A percentile compares a stretch with the other conserved stretches of the same genome.
phyloP scores from a whole-genome alignment of 345 rosid species.

The Moricandia moricandioides region DNA sequence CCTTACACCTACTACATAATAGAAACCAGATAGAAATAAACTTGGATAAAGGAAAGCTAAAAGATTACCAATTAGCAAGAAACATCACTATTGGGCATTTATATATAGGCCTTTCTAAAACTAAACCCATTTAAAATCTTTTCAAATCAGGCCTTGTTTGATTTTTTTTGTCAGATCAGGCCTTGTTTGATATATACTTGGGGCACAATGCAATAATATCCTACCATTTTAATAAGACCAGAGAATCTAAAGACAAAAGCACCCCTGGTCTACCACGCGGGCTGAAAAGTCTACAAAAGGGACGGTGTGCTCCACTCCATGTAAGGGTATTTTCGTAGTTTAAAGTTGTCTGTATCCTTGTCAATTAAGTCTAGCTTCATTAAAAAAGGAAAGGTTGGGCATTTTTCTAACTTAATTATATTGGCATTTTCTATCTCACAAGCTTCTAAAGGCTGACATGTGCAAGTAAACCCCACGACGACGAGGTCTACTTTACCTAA shows the following conservation, averaged over 20 bases:
- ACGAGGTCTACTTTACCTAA: conserved; percentile 6
- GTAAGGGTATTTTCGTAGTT: background rate
- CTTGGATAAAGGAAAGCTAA: background rate
- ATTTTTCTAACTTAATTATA: background rate
- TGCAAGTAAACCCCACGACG: conserved; percentile 24
- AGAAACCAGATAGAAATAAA: background rate
- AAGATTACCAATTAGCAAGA: too few relatives aligned
- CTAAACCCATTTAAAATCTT: background rate
- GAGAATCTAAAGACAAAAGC: conserved; percentile 3
- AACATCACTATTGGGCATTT: background rate
- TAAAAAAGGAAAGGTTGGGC: background rate
- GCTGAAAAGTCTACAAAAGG: background rate
- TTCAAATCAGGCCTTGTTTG: background rate
- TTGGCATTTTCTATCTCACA: conserved; percentile 1
- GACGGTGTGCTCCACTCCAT: background rate
- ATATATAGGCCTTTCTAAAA: background rate
- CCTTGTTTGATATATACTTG: background rate
- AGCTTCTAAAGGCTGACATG: conserved; percentile 16
- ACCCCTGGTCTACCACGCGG: background rate
- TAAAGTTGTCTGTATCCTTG: background rate
- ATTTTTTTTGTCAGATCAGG: too few relatives aligned
- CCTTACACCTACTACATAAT: background rate
- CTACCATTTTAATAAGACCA: background rate
- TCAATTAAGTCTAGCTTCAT: conserved; percentile 33
- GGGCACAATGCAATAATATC: background rate